Percentiles rank a stretch among this genome's conserved stretches.
Evolutionary conservation across 495 filamentous ascomycete species (phyloP).

Genomic region (Thermochaetoides thermophila): DNA sequence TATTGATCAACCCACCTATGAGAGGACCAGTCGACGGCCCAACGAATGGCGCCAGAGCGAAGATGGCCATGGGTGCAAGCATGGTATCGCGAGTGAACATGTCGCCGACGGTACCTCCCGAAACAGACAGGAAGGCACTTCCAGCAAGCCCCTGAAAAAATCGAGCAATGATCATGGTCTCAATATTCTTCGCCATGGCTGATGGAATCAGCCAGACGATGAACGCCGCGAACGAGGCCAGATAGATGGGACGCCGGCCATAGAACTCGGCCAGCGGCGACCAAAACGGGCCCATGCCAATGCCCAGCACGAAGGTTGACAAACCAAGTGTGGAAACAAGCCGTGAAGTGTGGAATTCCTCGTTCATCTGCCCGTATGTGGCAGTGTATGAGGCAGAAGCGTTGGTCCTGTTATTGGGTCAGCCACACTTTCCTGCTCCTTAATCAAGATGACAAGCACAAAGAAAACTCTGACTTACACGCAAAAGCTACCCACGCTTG

Average conservation of each 20-base stretch:
- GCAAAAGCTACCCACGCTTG: constrained; percentile 57
- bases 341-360: constrained; percentile 55
- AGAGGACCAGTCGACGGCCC: constrained; percentile 48
- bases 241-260: constrained; percentile 73
- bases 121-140: constrained; percentile 76
- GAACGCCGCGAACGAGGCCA: constrained; percentile 62
- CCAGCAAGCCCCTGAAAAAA: constrained; percentile 81
- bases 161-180: constrained; percentile 67
- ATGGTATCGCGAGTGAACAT: constrained; percentile 67
- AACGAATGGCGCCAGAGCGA: constrained; percentile 65
- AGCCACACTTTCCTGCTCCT: background rate
- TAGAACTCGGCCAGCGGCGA: constrained; percentile 61
- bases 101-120: constrained; percentile 84
- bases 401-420: constrained; percentile 47
- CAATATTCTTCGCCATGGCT: constrained; percentile 69
- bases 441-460: background rate
- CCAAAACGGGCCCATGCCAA: constrained; percentile 58
- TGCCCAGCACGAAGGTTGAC: constrained; percentile 65
- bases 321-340: constrained; percentile 66
- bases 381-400: constrained; percentile 79
- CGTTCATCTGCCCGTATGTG: constrained; percentile 68
- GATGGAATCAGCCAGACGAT: constrained; percentile 78
- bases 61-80: constrained; percentile 45
- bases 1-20: constrained; percentile 51
- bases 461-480: constrained; percentile 49